A percentile compares a stretch with the other conserved stretches of the same genome.
phyloP scores from a whole-genome alignment of 805 yeast species.

The Huiozyma naganishii region DNA sequence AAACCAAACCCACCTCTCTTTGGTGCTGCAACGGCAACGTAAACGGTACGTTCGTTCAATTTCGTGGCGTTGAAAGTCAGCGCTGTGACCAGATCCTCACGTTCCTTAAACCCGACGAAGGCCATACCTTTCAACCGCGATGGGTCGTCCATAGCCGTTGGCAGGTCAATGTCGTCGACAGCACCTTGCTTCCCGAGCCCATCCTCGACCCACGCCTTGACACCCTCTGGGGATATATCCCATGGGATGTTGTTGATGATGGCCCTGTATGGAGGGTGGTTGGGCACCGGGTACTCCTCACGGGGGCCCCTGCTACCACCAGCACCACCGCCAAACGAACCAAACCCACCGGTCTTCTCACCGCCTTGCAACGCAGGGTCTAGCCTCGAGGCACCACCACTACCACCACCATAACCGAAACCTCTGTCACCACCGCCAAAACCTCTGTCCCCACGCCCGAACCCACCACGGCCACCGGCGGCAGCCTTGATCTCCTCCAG shows the following conservation, averaged over 20 bases:
- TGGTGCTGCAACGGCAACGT: constrained; percentile 76
- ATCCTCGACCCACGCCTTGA: constrained; percentile 51
- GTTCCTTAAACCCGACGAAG: constrained; percentile 70
- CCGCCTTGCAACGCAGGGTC: constrained; percentile 32
- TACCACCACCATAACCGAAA: constrained; percentile 19
- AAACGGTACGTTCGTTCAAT: constrained; percentile 59
- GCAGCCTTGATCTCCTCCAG: constrained; percentile 21
- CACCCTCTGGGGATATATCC: constrained; percentile 58
- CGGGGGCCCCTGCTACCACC: constrained; percentile 20
- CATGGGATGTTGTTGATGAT: constrained; percentile 77
- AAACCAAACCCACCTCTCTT: constrained; percentile 33
- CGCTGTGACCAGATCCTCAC: constrained; percentile 67
- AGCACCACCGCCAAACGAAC: constrained; percentile 28
- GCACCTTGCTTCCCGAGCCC: constrained; percentile 40
- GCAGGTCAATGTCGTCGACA: constrained; percentile 57
- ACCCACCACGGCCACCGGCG: constrained; percentile 5
- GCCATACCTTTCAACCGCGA: constrained; percentile 80
- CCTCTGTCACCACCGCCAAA: constrained; percentile 4
- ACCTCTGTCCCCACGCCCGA: not conserved
- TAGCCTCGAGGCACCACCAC: constrained; percentile 18
- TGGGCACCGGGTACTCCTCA: constrained; percentile 77
- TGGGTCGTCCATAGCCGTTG: constrained; percentile 50
- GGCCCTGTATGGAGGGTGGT: constrained; percentile 86
- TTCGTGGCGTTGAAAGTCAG: constrained; percentile 59
- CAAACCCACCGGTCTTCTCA: constrained; percentile 12